phyloP scores from a whole-genome alignment of 2,329 filamentous ascomycete genomes.

The Huntiella savannae region DNA sequence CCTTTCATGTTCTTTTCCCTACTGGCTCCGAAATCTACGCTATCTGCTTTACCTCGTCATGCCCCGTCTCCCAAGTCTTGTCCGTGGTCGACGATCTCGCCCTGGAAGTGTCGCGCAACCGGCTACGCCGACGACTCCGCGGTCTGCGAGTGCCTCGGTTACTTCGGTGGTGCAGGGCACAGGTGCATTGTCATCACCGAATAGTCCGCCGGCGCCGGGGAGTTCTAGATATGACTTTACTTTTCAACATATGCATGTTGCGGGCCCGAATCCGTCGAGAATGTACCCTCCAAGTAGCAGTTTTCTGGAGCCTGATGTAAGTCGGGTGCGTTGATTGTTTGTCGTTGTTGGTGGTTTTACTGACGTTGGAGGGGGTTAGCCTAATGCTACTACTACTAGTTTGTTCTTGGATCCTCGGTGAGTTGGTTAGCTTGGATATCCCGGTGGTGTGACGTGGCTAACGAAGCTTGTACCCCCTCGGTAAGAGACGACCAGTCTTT shows the following conservation, averaged over 20 bases:
- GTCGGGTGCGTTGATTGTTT: neutral
- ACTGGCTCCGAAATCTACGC: too few relatives aligned
- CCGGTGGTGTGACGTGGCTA: neutral
- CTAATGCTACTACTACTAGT: neutral
- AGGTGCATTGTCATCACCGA: too few relatives aligned
- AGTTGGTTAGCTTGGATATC: neutral
- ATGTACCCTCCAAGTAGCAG: slow-evolving; percentile 15
- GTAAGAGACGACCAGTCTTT: slow-evolving; percentile 19
- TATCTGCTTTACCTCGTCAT: too few relatives aligned
- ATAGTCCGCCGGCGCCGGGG: neutral
- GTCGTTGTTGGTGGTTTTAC: neutral
- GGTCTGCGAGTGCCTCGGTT: neutral
- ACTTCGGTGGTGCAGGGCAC: neutral
- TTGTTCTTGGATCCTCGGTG: too few relatives aligned
- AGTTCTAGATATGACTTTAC: slow-evolving; percentile 18
- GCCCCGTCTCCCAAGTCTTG: too few relatives aligned
- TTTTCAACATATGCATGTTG: slow-evolving; percentile 14
- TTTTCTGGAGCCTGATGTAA: slow-evolving; percentile 19
- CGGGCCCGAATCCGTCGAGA: slow-evolving; percentile 7
- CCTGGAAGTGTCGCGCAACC: slow-evolving; percentile 1
- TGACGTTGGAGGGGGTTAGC: neutral
- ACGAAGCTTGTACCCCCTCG: neutral
- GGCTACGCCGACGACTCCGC: neutral
- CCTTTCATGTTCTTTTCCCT: too few relatives aligned
- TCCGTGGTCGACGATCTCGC: too few relatives aligned